Percentiles rank a stretch among this genome's conserved stretches.
These are phyloP conservation scores for Davidsoniella eucalypti DNA, from an alignment of 2,329 filamentous ascomycete species.

Conservation along the genomic window DNA sequence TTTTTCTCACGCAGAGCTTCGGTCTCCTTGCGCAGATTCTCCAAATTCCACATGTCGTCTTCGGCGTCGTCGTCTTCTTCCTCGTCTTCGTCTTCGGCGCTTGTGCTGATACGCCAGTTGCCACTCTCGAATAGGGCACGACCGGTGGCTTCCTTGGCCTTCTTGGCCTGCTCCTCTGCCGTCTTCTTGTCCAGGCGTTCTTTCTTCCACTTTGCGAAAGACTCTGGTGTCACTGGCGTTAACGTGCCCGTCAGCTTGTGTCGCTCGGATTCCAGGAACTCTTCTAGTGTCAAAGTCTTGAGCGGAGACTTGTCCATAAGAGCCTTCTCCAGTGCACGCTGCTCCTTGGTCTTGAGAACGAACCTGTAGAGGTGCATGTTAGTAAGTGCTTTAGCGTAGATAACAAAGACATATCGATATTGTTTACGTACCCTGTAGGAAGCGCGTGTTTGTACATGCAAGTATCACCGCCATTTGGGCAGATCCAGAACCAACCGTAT, in stretches of 20 bases:
- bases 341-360: constrained; percentile 93
- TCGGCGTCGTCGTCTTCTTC: constrained; percentile 43
- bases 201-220: constrained; percentile 95
- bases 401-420: background rate
- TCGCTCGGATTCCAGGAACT: constrained; percentile 90
- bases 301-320: constrained; percentile 89
- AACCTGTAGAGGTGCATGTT: constrained; percentile 40
- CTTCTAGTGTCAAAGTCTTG: constrained; percentile 86
- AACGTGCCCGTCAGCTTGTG: constrained; percentile 85
- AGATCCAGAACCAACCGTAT: constrained; percentile 98
- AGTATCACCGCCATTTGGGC: constrained; percentile 89
- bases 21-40: constrained; percentile 70
- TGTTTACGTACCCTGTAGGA: constrained; percentile 63
- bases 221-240: constrained; percentile 84
- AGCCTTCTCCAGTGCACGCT: constrained; percentile 87
- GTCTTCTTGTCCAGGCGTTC: constrained; percentile 88
- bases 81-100: constrained; percentile 43
- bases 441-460: constrained; percentile 98
- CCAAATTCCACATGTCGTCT: constrained; percentile 55
- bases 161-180: constrained; percentile 76
- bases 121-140: constrained; percentile 92
- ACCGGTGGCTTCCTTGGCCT: constrained; percentile 90
- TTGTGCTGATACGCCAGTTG: constrained; percentile 62
- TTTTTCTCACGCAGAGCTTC: constrained; percentile 56
- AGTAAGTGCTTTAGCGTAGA: background rate